These are phyloP conservation scores for Stachybotrys chartarum DNA, from an alignment of 2,329 filamentous ascomycete species.

Conservation along the genomic window DNA sequence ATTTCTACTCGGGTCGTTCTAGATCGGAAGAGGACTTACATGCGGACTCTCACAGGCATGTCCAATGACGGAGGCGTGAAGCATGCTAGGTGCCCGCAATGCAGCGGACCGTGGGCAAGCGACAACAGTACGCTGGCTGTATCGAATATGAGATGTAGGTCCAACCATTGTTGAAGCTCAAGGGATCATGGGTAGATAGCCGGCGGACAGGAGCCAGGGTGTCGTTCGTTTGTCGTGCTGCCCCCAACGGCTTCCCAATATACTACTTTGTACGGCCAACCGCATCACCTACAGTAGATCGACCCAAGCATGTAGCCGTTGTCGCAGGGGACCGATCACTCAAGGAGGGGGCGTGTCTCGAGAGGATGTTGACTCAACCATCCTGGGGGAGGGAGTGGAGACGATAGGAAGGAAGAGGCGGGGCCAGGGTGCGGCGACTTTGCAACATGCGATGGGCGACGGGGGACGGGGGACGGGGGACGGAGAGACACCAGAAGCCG, in stretches of 20 bases:
- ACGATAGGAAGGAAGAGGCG: not conserved
- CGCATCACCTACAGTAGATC: not conserved
- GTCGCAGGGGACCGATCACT: not conserved
- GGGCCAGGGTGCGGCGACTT: not conserved
- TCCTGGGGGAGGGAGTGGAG: not conserved
- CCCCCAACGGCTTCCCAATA: not conserved
- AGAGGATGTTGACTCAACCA: not conserved
- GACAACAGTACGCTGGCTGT: too few species aligned
- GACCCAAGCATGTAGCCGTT: not conserved
- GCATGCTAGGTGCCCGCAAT: too few species aligned
- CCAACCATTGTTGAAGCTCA: too few species aligned
- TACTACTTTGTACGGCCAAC: not conserved
- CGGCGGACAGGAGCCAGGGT: too few species aligned
- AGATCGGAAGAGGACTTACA: too few species aligned
- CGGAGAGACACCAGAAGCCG: not conserved
- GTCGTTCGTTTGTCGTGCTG: not conserved
- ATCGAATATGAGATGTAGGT: too few species aligned
- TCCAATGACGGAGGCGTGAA: too few species aligned
- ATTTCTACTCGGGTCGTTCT: too few species aligned
- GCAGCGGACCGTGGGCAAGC: too few species aligned
- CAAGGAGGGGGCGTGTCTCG: not conserved
- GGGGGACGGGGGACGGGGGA: not conserved
- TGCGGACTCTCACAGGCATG: too few species aligned
- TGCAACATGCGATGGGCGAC: not conserved
- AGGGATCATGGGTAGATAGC: too few species aligned